A percentile compares a stretch with the other conserved stretches of the same genome.
These are phyloP conservation scores for Trichoderma aggressivum DNA, from an alignment of 2,329 filamentous ascomycete genomes.

Conservation along the genomic window DNA sequence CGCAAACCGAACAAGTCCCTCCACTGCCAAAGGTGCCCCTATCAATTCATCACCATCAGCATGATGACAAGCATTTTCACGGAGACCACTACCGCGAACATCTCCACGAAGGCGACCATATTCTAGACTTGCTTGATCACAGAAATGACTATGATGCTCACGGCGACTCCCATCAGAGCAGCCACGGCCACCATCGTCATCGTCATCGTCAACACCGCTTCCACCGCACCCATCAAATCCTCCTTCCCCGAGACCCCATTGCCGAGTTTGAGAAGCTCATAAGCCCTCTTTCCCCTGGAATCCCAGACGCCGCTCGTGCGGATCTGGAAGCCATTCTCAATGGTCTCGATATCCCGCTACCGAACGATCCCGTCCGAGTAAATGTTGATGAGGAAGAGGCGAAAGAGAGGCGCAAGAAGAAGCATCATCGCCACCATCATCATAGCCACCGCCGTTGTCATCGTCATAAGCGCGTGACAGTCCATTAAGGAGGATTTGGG, in stretches of 20 bases:
- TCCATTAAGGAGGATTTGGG: neutral
- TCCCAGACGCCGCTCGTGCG: neutral
- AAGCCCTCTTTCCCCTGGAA: neutral
- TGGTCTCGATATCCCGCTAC: neutral
- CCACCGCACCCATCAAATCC: neutral
- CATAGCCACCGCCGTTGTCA: neutral
- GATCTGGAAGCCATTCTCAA: neutral
- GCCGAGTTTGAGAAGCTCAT: neutral
- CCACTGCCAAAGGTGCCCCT: neutral
- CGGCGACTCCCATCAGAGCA: neutral
- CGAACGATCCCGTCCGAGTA: neutral
- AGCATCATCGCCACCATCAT: neutral
- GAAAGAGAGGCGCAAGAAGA: neutral
- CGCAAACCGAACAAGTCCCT: neutral
- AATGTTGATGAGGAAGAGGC: too few species aligned
- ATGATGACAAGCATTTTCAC: constrained; percentile 12
- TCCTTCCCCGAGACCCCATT: neutral
- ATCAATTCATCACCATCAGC: constrained; percentile 7
- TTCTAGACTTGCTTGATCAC: neutral
- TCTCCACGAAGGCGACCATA: neutral
- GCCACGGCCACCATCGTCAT: neutral
- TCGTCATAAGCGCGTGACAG: neutral
- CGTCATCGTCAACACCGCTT: neutral
- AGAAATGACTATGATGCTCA: neutral
- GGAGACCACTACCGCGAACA: neutral